Base-by-base conservation (phyloP, 2,329 filamentous ascomycete species). In the Tympanopsis confertula region DNA sequence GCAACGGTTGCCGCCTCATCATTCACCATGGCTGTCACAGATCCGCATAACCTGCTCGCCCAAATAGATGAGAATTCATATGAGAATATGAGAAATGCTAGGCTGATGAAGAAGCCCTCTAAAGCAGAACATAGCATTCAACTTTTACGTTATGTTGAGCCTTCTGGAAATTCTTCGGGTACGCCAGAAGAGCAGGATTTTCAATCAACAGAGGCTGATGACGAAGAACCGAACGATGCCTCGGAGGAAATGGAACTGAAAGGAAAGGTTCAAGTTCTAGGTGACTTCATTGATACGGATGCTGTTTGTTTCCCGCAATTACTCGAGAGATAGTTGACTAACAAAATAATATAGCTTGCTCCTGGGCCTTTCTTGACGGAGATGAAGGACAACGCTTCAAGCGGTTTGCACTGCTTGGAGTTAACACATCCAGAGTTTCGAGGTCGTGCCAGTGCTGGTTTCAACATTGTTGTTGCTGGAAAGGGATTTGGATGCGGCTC, bases 401-500 rank as follows among this genome's bases (percentile, higher is more conserved):
- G 61, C 20, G 61, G 60, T 5, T 20, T 44, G 3, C 58, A 65
- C 38, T 66, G 61, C 36, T 48, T 66, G 2, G 51, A 61, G 37
- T 53, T 56, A 44, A 63, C 55, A 0, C 46, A 61, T 38, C 63
- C 62, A 0, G 47, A 54, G 2, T 66, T 68, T 47, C 57, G 62
- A 0, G 35, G 51, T 4, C 50, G 45, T 5, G 59, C 56, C 10
- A 49, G 52, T 28, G 44, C 57, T 18, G 61, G 59, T 0, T 50
- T 50, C 33, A 52, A 57, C 14, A 45, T 68, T n/a, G 50, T 67
- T 7, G 62, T 69, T 0, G 65, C 62, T 1, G 62, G 62, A 0
- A 56, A 61, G 35, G 60, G 53, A 0, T 69, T 69, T 43, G 65
- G 65, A 2, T 58, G 56, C 37, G 65, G 65, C 5, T 66, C 62